Percentiles rank a stretch among this genome's conserved stretches.
Conservation (phyloP, 306 rosid genomes). For the Pyrus communis region DNA sequence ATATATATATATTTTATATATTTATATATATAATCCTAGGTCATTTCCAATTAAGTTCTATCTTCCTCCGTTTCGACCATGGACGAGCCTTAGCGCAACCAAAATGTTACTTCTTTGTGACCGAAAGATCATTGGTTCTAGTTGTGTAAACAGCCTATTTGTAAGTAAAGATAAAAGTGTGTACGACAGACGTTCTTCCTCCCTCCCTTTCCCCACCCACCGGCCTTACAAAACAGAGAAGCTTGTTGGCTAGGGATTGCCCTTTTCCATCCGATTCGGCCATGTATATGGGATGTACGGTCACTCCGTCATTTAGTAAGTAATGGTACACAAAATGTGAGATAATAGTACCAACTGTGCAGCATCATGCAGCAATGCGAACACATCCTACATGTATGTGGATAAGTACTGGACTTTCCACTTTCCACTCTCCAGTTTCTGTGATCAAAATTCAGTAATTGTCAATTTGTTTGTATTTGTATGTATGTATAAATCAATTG, state of each 20-base stretch:
- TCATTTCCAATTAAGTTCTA: neutral
- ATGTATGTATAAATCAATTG: neutral
- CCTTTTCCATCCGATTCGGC: neutral
- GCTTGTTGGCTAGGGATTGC: too few species aligned
- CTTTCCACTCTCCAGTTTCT: neutral
- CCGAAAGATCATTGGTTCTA: too few species aligned
- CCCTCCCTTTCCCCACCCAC: too few species aligned
- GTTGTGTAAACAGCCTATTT: too few species aligned
- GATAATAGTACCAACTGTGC: neutral
- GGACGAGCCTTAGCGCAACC: too few species aligned
- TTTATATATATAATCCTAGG: neutral
- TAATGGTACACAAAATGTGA: too few species aligned
- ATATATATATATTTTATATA: too few species aligned
- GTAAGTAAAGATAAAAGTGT: too few species aligned
- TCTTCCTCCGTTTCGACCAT: neutral
- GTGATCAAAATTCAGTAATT: neutral
- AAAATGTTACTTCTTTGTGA: too few species aligned
- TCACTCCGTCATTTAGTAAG: neutral
- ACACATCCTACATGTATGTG: neutral
- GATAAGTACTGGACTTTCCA: neutral
- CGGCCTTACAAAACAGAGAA: too few species aligned
- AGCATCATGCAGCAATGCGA: neutral
- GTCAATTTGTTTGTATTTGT: neutral
- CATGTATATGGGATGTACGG: neutral
- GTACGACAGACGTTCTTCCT: too few species aligned